Conservation (phyloP, 805 yeast genomes). For the Metschnikowia arizonensis region DNA sequence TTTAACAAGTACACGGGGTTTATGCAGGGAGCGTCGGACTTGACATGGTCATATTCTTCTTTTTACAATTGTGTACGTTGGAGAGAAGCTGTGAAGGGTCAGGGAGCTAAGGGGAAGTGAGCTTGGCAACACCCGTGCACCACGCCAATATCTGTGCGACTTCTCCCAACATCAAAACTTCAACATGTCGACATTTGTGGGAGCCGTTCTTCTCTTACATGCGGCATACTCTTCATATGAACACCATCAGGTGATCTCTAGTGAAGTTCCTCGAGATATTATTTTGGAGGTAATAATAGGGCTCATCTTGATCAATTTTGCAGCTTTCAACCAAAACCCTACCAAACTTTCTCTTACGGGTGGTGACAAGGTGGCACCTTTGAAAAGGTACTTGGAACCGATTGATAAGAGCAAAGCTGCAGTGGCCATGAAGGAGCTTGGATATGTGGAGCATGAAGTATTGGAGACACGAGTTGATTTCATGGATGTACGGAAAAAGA, state of each 20-base stretch:
- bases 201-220: constrained; percentile 33
- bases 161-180: neutral
- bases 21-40: constrained; percentile 80
- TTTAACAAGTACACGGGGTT: constrained; percentile 76
- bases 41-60: constrained; percentile 90
- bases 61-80: constrained; percentile 66
- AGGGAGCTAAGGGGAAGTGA: too few species aligned
- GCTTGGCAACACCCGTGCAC: neutral
- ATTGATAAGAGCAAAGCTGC: constrained; percentile 46
- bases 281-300: constrained; percentile 49
- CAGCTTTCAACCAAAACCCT: constrained; percentile 29
- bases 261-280: constrained; percentile 44
- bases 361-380: constrained; percentile 27
- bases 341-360: constrained; percentile 13
- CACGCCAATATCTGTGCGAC: neutral
- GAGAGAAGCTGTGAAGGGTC: constrained; percentile 46
- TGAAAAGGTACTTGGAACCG: constrained; percentile 39
- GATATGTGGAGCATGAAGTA: constrained; percentile 43
- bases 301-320: constrained; percentile 39
- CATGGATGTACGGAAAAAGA: constrained; percentile 43
- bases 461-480: constrained; percentile 51
- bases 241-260: constrained; percentile 35
- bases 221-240: constrained; percentile 55
- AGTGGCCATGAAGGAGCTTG: constrained; percentile 43
- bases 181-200: constrained; percentile 2